These are phyloP conservation scores for Suhomyces faveliae DNA, from an alignment of 805 yeast genomes.

Conservation along the genomic window DNA sequence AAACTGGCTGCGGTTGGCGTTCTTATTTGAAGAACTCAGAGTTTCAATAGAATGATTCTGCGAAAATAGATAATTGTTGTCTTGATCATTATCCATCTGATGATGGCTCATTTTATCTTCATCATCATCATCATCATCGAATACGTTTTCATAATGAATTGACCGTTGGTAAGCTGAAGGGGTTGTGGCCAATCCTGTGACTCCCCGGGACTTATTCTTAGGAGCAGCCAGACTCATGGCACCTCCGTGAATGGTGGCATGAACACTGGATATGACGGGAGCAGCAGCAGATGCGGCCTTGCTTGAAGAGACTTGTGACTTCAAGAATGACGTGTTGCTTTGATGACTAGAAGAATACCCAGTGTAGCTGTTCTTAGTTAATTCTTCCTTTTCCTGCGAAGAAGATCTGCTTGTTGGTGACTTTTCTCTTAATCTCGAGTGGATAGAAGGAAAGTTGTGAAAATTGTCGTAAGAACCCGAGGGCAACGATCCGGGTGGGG, in stretches of 20 bases:
- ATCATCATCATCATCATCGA: conserved; percentile 52
- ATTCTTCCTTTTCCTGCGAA: conserved; percentile 5
- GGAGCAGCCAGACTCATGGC: background rate
- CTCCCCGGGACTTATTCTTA: conserved; percentile 12
- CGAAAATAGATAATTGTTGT: background rate
- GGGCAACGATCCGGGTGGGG: conserved; percentile 24
- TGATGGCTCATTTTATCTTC: conserved; percentile 13
- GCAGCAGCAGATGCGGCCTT: conserved; percentile 14
- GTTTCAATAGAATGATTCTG: conserved; percentile 1
- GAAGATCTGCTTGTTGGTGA: conserved; percentile 7
- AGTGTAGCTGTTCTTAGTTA: conserved; percentile 6
- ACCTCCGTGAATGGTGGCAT: conserved; percentile 16
- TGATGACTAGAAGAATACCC: conserved; percentile 4
- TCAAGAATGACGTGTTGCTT: conserved; percentile 17
- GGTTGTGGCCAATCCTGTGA: conserved; percentile 35
- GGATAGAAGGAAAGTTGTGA: conserved; percentile 30
- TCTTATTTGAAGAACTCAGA: conserved; percentile 1
- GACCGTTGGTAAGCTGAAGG: conserved; percentile 29
- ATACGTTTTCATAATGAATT: conserved; percentile 38
- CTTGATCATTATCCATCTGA: background rate
- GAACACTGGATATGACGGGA: conserved; percentile 25
- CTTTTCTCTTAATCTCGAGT: conserved; percentile 28
- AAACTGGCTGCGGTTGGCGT: conserved; percentile 4
- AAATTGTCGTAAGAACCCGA: conserved; percentile 26
- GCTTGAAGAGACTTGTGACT: conserved; percentile 13